Conservation (phyloP, 805 yeast species). For the Zygosaccharomyces gambellarensis region DNA sequence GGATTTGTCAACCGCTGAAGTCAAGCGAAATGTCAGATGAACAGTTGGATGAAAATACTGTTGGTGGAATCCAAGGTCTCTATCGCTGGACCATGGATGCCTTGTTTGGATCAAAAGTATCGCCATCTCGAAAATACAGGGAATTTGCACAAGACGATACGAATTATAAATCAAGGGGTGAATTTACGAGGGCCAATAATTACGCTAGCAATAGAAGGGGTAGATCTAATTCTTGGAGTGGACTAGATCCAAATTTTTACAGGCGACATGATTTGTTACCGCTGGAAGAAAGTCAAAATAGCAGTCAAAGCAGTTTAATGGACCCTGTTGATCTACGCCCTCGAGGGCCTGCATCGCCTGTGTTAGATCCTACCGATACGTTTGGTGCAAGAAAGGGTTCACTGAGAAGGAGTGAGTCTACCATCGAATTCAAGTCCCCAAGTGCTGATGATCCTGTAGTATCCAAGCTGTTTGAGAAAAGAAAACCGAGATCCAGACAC, state of each 20-base stretch:
- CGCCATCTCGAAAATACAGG: constrained; percentile 30
- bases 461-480: constrained; percentile 20
- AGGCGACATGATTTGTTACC: constrained; percentile 26
- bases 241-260: constrained; percentile 22
- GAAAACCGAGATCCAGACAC: background rate
- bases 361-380: constrained; percentile 24
- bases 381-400: constrained; percentile 16
- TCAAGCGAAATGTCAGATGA: background rate
- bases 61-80: constrained; percentile 16
- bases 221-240: constrained; percentile 29
- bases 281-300: constrained; percentile 1
- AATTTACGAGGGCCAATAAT: constrained; percentile 1
- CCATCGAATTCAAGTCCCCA: constrained; percentile 18
- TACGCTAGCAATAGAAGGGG: constrained; percentile 1
- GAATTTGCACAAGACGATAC: constrained; percentile 29
- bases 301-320: constrained; percentile 7
- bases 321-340: constrained; percentile 17
- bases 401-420: constrained; percentile 9
- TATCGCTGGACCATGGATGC: constrained; percentile 34
- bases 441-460: constrained; percentile 23
- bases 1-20: background rate
- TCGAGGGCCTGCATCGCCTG: background rate
- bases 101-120: constrained; percentile 25
- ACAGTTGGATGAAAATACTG: constrained; percentile 11
- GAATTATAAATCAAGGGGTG: constrained; percentile 12